These are phyloP conservation scores for Globisporangium recalcitrans DNA, from an alignment of 352 stramenopile species.

Conservation along the genomic window DNA sequence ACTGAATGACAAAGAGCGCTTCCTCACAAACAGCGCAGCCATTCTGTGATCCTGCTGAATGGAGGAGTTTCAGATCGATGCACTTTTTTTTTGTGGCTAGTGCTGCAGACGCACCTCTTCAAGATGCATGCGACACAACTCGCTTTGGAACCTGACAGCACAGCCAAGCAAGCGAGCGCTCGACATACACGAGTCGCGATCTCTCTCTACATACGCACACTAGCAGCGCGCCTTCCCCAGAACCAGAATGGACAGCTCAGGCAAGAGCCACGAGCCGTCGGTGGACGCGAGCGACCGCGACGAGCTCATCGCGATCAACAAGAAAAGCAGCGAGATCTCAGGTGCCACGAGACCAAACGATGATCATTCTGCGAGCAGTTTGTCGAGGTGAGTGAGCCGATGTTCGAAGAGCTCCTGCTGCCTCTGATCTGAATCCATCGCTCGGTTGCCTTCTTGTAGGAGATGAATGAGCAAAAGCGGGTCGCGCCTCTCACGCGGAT, in stretches of 20 bases:
- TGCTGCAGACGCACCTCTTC: too few species aligned
- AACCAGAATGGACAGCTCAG: slow-evolving; percentile 19
- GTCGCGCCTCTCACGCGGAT: slow-evolving; percentile 41
- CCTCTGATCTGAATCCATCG: not conserved
- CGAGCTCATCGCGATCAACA: slow-evolving; percentile 86
- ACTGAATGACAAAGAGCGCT: too few species aligned
- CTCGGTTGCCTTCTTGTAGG: slow-evolving; percentile 20
- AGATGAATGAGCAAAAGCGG: slow-evolving; percentile 68
- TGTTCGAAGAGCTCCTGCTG: not conserved
- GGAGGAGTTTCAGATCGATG: too few species aligned
- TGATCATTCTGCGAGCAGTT: slow-evolving; percentile 68
- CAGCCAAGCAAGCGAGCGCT: too few species aligned
- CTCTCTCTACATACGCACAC: not conserved
- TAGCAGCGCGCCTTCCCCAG: too few species aligned
- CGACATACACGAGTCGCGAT: not conserved
- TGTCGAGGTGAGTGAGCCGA: slow-evolving; percentile 55
- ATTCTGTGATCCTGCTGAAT: too few species aligned
- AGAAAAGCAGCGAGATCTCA: slow-evolving; percentile 19
- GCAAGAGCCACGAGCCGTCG: slow-evolving; percentile 34
- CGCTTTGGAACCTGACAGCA: too few species aligned
- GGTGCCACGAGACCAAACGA: slow-evolving; percentile 7
- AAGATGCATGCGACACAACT: too few species aligned
- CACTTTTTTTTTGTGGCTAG: too few species aligned
- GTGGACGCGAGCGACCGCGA: slow-evolving; percentile 53
- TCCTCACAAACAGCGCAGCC: too few species aligned